Percentiles rank a stretch among this genome's conserved stretches.
phyloP scores from a whole-genome alignment of 2,329 filamentous ascomycete species.

The Colletotrichum filicis region DNA sequence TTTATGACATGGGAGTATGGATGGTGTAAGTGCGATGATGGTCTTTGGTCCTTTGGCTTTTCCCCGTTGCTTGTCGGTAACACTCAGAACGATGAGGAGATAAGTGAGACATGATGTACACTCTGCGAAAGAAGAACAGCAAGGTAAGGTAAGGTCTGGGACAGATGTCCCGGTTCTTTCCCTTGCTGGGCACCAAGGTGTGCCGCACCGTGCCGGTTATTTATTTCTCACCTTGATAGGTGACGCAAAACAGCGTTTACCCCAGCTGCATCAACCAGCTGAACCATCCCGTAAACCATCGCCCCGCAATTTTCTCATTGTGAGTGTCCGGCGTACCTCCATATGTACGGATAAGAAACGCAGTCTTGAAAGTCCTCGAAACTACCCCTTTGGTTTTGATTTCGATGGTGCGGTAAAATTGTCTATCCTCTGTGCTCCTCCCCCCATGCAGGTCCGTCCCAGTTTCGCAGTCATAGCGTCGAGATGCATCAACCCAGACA shows the following conservation, averaged over 20 bases:
- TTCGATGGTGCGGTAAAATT: constrained; percentile 9
- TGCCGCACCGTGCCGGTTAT: neutral
- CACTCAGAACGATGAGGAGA: neutral
- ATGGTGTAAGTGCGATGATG: neutral
- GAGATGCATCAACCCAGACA: constrained; percentile 24
- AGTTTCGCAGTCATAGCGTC: constrained; percentile 23
- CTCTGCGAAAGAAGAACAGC: no score
- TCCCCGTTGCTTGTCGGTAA: neutral
- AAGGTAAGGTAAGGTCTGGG: no score
- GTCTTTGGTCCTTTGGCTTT: neutral
- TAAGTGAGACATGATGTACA: no score
- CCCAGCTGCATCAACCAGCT: neutral
- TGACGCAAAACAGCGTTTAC: neutral
- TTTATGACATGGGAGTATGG: neutral
- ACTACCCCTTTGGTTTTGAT: neutral
- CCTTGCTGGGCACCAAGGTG: neutral
- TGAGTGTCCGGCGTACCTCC: neutral
- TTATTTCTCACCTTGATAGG: no score
- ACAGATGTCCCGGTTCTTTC: neutral
- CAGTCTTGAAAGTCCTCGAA: neutral
- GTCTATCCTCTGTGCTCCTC: neutral
- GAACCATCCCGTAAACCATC: neutral
- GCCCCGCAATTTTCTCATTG: neutral
- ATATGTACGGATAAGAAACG: no score
- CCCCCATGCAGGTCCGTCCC: constrained; percentile 26